These are phyloP conservation scores for Rhazya stricta DNA, from an alignment of 257 asterid species.

Conservation along the genomic window DNA sequence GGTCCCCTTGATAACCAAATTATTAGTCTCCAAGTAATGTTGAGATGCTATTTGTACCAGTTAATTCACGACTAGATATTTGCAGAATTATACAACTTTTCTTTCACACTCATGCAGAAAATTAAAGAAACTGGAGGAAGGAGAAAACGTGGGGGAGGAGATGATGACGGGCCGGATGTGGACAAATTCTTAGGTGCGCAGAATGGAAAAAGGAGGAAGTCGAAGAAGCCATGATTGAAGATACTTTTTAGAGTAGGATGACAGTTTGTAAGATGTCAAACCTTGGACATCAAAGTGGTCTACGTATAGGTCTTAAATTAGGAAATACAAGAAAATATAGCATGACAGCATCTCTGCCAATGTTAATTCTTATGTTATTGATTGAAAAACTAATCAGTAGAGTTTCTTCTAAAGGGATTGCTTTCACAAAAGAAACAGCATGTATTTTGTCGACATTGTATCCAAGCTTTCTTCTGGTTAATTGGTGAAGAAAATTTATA, in stretches of 20 bases:
- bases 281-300: neutral
- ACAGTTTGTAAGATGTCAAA: neutral
- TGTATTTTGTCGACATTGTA: too few relatives aligned
- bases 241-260: too few relatives aligned
- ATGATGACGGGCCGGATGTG: conserved; percentile 48
- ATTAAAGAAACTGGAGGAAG: conserved; percentile 51
- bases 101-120: conserved; percentile 44
- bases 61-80: too few relatives aligned
- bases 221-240: conserved; percentile 33
- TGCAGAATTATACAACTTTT: too few relatives aligned
- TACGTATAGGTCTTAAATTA: neutral
- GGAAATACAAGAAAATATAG: neutral
- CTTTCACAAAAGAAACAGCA: too few relatives aligned
- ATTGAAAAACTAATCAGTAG: too few relatives aligned
- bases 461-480: too few relatives aligned
- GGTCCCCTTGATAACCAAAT: neutral
- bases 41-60: neutral
- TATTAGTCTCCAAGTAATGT: neutral
- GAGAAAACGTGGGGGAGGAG: conserved; percentile 43
- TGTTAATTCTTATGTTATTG: neutral
- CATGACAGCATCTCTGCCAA: neutral
- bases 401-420: too few relatives aligned
- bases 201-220: conserved; percentile 44
- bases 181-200: conserved; percentile 34
- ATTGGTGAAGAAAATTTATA: too few relatives aligned